A percentile compares a stretch with the other conserved stretches of the same genome.
phyloP scores from a whole-genome alignment of 2,329 filamentous ascomycete genomes.

The Cladophialophora exuberans region DNA sequence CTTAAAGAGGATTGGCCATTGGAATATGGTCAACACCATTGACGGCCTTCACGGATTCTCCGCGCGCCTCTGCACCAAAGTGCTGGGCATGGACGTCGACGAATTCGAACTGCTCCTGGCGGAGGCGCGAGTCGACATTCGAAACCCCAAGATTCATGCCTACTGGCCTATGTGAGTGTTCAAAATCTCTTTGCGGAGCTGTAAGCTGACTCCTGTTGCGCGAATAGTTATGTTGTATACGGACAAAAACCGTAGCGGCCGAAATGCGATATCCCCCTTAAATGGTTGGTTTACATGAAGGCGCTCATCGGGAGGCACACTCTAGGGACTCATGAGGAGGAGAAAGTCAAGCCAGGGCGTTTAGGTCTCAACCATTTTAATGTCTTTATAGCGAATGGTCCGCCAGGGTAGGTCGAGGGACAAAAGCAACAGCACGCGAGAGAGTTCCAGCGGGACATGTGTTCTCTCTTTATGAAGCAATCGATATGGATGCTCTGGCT shows the following conservation, averaged over 20 bases:
- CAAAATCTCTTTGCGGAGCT: neutral
- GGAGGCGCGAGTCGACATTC: slow-evolving; percentile 46
- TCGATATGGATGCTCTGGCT: no score
- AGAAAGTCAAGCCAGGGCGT: no score
- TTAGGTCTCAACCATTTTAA: no score
- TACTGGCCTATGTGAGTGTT: slow-evolving; percentile 50
- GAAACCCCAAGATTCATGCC: slow-evolving; percentile 47
- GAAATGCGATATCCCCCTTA: no score
- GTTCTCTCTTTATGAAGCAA: no score
- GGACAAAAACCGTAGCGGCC: neutral
- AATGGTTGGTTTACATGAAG: no score
- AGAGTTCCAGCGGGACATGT: no score
- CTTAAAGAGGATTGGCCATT: slow-evolving; percentile 36
- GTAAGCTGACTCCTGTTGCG: neutral
- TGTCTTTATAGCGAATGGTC: no score
- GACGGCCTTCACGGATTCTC: neutral
- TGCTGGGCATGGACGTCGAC: slow-evolving; percentile 38
- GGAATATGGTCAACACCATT: slow-evolving; percentile 14
- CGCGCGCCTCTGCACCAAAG: neutral
- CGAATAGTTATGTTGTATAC: neutral
- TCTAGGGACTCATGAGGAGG: no score
- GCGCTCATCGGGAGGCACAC: no score
- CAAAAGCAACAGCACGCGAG: no score
- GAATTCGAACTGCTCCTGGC: slow-evolving; percentile 37
- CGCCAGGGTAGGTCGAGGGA: no score